These are phyloP conservation scores for Alternaria postmessia DNA, from an alignment of 2,329 filamentous ascomycete genomes.

Conservation along the genomic window DNA sequence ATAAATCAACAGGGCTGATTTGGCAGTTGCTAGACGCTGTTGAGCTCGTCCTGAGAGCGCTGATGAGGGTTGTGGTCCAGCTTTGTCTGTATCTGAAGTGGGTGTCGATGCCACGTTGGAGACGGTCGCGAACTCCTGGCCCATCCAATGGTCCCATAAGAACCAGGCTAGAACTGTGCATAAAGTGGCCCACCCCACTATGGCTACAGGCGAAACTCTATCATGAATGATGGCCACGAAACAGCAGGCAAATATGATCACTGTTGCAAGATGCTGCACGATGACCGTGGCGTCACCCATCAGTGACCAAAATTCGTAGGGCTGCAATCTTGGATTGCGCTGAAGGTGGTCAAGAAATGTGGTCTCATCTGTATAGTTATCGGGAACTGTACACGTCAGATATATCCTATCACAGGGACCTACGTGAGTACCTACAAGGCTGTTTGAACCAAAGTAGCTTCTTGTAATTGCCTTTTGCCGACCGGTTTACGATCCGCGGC, in stretches of 20 bases:
- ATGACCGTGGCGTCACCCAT: slow-evolving; percentile 96
- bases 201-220: slow-evolving; percentile 85
- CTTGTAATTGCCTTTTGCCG: slow-evolving; percentile 82
- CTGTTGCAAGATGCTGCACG: slow-evolving; percentile 94
- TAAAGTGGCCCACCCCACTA: slow-evolving; percentile 84
- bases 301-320: slow-evolving; percentile 97
- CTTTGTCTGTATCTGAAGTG: neutral
- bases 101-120: slow-evolving; percentile 38
- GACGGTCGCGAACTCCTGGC: slow-evolving; percentile 67
- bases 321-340: slow-evolving; percentile 88
- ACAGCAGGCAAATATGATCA: slow-evolving; percentile 92
- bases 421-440: slow-evolving; percentile 68
- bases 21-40: slow-evolving; percentile 79
- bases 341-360: slow-evolving; percentile 97
- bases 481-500: slow-evolving; percentile 70
- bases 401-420: neutral
- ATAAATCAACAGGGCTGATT: slow-evolving; percentile 92
- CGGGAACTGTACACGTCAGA: slow-evolving; percentile 71
- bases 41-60: slow-evolving; percentile 64
- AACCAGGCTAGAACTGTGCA: slow-evolving; percentile 88
- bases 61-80: slow-evolving; percentile 28
- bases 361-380: slow-evolving; percentile 97
- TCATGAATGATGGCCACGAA: slow-evolving; percentile 91
- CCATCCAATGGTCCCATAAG: slow-evolving; percentile 90
- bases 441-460: slow-evolving; percentile 99